Percentiles rank a stretch among this genome's conserved stretches.
These are phyloP conservation scores for Agaricales sp. DNA, from an alignment of 1,284 basidiomycete genomes.

Conservation along the genomic window DNA sequence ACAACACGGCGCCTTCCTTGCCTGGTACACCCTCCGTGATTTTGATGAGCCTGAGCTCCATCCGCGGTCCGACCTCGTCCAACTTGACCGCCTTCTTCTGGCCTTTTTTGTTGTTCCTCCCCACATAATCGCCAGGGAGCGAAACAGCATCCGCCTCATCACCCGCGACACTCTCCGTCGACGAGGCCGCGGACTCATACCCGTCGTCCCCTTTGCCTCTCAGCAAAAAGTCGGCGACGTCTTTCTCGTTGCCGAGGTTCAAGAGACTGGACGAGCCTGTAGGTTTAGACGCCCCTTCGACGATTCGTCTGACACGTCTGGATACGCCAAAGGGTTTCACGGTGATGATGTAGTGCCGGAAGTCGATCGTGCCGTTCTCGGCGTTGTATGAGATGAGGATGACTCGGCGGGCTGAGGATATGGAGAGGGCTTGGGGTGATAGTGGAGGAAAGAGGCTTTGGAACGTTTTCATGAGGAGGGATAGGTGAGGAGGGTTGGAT, in stretches of 20 bases:
- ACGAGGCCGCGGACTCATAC: slow-evolving; percentile 75
- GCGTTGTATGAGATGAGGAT: slow-evolving; percentile 91
- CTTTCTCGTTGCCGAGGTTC: slow-evolving; percentile 82
- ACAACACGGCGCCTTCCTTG: slow-evolving; percentile 81
- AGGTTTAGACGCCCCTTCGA: slow-evolving; percentile 54
- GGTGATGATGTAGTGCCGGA: slow-evolving; percentile 92
- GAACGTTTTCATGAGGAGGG: slow-evolving; percentile 76
- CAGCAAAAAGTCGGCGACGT: slow-evolving; percentile 93
- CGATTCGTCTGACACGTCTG: slow-evolving; percentile 80
- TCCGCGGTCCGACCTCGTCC: slow-evolving; percentile 90
- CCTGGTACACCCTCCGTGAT: slow-evolving; percentile 92
- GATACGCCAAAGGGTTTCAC: slow-evolving; percentile 94
- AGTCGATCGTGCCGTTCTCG: slow-evolving; percentile 80
- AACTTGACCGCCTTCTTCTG: slow-evolving; percentile 85
- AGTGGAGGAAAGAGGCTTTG: slow-evolving; percentile 85
- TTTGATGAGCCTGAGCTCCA: slow-evolving; percentile 92
- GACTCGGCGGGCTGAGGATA: slow-evolving; percentile 82
- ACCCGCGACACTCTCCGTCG: slow-evolving; percentile 60
- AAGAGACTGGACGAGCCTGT: slow-evolving; percentile 39
- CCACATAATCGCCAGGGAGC: slow-evolving; percentile 88
- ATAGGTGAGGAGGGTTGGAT: slow-evolving; percentile 57
- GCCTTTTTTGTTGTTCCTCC: slow-evolving; percentile 87
- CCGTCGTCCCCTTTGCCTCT: slow-evolving; percentile 59
- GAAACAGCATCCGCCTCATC: slow-evolving; percentile 77
- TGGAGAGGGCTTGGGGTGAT: slow-evolving; percentile 66